Evolutionary conservation across 495 filamentous ascomycete genomes (phyloP), one percentile per base, ranked within the genome.

Genomic region (Tetracladium setigerum): DNA sequence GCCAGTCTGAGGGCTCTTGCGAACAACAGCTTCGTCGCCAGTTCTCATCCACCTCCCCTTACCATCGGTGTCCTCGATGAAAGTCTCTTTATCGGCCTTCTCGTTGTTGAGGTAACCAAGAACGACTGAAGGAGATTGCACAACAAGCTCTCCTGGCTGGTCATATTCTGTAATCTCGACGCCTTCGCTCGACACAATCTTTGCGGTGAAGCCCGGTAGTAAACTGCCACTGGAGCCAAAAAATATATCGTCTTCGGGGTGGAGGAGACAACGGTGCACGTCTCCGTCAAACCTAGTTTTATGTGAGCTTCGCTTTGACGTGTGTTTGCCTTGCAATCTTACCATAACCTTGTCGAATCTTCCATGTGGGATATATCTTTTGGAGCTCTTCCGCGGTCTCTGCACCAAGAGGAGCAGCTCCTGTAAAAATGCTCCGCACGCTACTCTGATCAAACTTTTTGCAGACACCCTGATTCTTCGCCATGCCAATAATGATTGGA

Each of bases 21-120:
- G 69, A 17, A 95, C 66, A 10, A 89, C 71, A 0, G 82, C 89
- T 58, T 94, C 87, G 56, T 95, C 89, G 17, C 89, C 89, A 1
- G 89, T 95, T 16, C 74, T 74, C 74, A 95, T 81, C 81, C 85
- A 95, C n/a, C 71, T 62, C 1, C 74, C 73, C 12, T 49, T 49
- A 11, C 71, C 71, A 40, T 84, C 80, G 11, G 82, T 76, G 52
- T 89, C 79, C 55, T 74, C 74, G n/a, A 81, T 49, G 49, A 85
- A 95, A 0, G 89, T 87, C 57, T 95, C 88, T 39, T 74, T 72
- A 31, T 77, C 94, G 13, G 89, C 89, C 54, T 83, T 81, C 18
- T 86, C 81, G 56, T 95, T 95, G 65, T 89, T 81, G 39, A 94
- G 67, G 53, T 95, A 95, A 8, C 89, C 89, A 2, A 92, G 62